Conservation (phyloP, 176 grass and related monocot genomes). For the Aegilops bicornis region DNA sequence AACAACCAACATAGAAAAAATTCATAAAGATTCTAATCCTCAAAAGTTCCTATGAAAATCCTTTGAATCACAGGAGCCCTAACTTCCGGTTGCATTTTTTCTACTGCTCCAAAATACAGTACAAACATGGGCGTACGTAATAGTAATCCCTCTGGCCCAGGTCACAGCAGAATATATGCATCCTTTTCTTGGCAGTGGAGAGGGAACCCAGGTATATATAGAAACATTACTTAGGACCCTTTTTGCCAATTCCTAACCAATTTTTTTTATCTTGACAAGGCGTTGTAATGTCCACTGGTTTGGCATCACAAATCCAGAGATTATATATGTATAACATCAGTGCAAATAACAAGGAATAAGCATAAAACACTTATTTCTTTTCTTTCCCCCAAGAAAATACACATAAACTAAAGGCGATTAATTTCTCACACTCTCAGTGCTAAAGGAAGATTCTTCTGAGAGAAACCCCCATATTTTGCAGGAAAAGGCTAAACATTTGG, state of each 20-base stretch:
- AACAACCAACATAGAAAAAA: too few species aligned
- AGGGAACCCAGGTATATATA: conserved; percentile 37
- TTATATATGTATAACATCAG: conserved; percentile 33
- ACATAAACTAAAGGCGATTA: conserved; percentile 5
- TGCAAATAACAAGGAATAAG: conserved; percentile 37
- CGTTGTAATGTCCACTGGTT: conserved; percentile 48
- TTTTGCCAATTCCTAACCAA: conserved; percentile 18
- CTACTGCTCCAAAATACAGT: neutral
- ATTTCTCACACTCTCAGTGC: conserved; percentile 20
- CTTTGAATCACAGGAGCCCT: too few species aligned
- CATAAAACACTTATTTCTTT: conserved; percentile 21
- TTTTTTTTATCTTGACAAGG: conserved; percentile 35
- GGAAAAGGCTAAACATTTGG: conserved; percentile 25
- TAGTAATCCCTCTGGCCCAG: neutral
- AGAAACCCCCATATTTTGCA: conserved; percentile 35
- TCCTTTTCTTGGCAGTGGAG: conserved; percentile 50
- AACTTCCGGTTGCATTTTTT: too few species aligned
- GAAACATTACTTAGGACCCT: conserved; percentile 27
- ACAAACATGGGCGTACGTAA: neutral
- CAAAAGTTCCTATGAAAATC: too few species aligned
- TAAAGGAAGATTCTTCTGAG: conserved; percentile 39
- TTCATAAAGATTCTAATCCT: too few species aligned
- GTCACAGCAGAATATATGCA: conserved; percentile 67
- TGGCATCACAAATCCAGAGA: conserved; percentile 21
- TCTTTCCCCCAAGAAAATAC: neutral